These are phyloP conservation scores for Purshia tridentata DNA, from an alignment of 306 rosid genomes.

Conservation along the genomic window DNA sequence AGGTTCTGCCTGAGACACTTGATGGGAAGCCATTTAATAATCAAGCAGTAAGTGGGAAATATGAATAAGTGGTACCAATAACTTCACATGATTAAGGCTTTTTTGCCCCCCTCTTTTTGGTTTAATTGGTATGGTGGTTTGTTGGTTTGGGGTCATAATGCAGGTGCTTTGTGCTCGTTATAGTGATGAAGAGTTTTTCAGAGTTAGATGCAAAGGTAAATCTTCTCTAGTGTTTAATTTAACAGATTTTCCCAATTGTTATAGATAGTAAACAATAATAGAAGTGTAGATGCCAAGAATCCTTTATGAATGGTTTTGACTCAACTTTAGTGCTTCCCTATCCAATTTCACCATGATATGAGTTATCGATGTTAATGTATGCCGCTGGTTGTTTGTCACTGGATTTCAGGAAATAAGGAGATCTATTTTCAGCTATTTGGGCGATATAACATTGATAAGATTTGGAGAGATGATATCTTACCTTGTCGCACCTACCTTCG, in stretches of 20 bases:
- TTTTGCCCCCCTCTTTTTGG: background rate
- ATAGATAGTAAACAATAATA: background rate
- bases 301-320: background rate
- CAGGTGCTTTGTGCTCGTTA: slow-evolving; percentile 93
- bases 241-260: background rate
- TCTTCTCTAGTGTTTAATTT: slow-evolving; percentile 4
- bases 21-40: slow-evolving; percentile 57
- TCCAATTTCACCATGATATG: background rate
- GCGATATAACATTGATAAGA: slow-evolving; percentile 66
- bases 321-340: background rate
- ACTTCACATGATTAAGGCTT: background rate
- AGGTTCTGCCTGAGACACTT: slow-evolving; percentile 77
- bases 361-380: background rate
- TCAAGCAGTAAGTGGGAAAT: slow-evolving; percentile 55
- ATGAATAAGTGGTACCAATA: background rate
- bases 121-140: slow-evolving; percentile 8
- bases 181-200: slow-evolving; percentile 82
- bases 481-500: slow-evolving; percentile 94
- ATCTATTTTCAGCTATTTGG: slow-evolving; percentile 69
- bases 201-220: slow-evolving; percentile 78
- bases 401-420: slow-evolving; percentile 67
- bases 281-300: background rate
- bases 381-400: slow-evolving; percentile 2
- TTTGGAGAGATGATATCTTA: slow-evolving; percentile 89
- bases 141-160: background rate